Conservation (phyloP, 2,329 filamentous ascomycete genomes). For the Rhynchosporium graminicola region DNA sequence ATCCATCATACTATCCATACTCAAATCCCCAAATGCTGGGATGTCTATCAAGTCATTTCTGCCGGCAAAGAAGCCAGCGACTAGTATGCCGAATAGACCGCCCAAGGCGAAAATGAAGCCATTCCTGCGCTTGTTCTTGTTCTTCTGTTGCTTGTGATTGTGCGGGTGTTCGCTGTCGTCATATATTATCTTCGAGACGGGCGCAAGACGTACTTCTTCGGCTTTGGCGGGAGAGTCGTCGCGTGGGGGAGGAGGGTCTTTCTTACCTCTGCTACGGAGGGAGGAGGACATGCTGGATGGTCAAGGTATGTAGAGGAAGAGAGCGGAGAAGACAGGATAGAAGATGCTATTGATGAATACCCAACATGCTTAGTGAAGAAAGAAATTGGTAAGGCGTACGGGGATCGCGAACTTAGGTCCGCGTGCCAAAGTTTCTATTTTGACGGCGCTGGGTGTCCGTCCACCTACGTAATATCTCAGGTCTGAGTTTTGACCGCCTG, state of each 20-base stretch:
- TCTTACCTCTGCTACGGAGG: constrained; percentile 34
- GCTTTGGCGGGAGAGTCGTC: constrained; percentile 34
- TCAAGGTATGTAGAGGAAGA: not conserved
- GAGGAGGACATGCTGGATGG: constrained; percentile 12
- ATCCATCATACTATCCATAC: constrained; percentile 83
- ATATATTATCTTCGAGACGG: constrained; percentile 47
- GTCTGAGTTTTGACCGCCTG: not conserved
- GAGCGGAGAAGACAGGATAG: too few relatives aligned
- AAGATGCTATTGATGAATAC: not conserved
- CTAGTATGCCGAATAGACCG: constrained; percentile 85
- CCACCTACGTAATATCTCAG: constrained; percentile 14
- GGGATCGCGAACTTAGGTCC: not conserved
- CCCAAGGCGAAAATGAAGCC: constrained; percentile 85
- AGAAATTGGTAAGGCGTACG: not conserved
- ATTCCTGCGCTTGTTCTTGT: constrained; percentile 58
- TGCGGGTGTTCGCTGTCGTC: constrained; percentile 16
- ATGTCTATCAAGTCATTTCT: constrained; percentile 88
- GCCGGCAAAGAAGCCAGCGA: constrained; percentile 86
- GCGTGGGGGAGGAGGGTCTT: constrained; percentile 19
- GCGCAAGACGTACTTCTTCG: constrained; percentile 53
- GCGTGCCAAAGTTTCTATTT: not conserved
- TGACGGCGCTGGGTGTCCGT: too few relatives aligned
- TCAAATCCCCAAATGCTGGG: constrained; percentile 67
- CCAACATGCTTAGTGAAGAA: not conserved
- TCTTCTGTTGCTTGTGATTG: constrained; percentile 28